Evolutionary conservation across 768 basidiomycete genomes (phyloP).

Genomic region (Clitopilus hobsonii): DNA sequence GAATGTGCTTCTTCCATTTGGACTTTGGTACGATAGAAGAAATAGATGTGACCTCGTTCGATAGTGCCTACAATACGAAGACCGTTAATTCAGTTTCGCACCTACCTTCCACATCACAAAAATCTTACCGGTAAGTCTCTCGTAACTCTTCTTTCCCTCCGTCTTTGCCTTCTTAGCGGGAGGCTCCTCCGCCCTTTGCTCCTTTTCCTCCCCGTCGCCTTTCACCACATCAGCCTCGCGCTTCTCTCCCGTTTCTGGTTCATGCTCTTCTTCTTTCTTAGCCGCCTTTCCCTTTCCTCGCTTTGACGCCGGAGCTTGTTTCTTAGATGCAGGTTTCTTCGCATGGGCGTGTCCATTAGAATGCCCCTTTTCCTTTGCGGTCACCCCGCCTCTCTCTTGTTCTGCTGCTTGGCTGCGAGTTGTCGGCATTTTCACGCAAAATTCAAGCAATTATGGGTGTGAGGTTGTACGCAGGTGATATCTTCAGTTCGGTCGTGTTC

Average conservation of each 20-base stretch:
- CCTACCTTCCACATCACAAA: too few species aligned
- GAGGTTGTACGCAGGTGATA: too few species aligned
- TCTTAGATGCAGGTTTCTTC: background rate
- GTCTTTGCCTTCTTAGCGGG: constrained; percentile 21
- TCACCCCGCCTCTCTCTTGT: constrained; percentile 2
- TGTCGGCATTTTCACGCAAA: too few species aligned
- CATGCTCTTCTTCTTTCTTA: constrained; percentile 4
- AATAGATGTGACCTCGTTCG: constrained; percentile 59
- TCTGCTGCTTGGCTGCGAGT: constrained; percentile 23
- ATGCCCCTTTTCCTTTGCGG: background rate
- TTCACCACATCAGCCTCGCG: constrained; percentile 3
- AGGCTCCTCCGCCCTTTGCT: constrained; percentile 14
- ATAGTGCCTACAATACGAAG: constrained; percentile 38
- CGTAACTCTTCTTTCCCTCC: constrained; percentile 10
- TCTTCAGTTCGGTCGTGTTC: too few species aligned
- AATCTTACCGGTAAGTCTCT: constrained; percentile 6
- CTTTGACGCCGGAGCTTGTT: background rate
- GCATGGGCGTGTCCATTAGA: background rate
- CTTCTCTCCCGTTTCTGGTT: constrained; percentile 12
- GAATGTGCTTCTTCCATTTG: constrained; percentile 47
- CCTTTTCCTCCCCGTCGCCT: constrained; percentile 3
- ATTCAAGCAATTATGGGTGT: too few species aligned
- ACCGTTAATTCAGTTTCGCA: background rate
- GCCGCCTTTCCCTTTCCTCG: constrained; percentile 3
- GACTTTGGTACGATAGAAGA: constrained; percentile 60